Evolutionary conservation across 192 early-diverging fungal genomes (phyloP).

Genomic region (Gaertneriomyces semiglobifer): DNA sequence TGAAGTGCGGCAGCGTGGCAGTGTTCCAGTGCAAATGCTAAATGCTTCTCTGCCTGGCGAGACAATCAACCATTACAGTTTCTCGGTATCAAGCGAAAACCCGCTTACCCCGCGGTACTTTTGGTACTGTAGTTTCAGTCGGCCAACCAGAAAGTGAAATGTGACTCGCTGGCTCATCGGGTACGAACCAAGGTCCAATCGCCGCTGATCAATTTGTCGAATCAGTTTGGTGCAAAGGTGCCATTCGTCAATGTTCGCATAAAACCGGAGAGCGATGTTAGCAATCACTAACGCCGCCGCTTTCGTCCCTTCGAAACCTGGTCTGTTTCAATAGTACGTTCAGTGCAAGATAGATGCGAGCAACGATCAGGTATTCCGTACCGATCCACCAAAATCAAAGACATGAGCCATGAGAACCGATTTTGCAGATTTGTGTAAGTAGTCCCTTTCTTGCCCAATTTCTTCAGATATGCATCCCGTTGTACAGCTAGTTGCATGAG

Average conservation of each 20-base stretch:
- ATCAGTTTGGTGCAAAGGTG: conserved; percentile 21
- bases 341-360: not conserved
- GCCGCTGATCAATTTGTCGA: conserved; percentile 14
- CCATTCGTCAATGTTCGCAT: conserved; percentile 22
- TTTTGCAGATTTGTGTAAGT: conserved; percentile 20
- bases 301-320: conserved; percentile 11
- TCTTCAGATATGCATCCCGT: conserved; percentile 23
- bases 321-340: conserved; percentile 2
- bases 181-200: conserved; percentile 17
- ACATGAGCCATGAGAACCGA: conserved; percentile 21
- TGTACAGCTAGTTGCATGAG: conserved; percentile 22
- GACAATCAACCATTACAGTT: not conserved
- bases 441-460: conserved; percentile 13
- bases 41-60: conserved; percentile 22
- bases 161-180: conserved; percentile 26
- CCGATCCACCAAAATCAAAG: conserved; percentile 18
- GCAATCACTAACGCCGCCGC: conserved; percentile 17
- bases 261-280: conserved; percentile 26
- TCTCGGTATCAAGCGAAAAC: not conserved
- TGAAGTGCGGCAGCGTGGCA: conserved; percentile 8
- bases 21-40: conserved; percentile 26
- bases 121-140: conserved; percentile 24
- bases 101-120: conserved; percentile 9
- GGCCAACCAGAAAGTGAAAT: conserved; percentile 21
- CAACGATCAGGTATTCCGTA: not conserved